These are phyloP conservation scores for Phytophthora pisi DNA, from an alignment of 352 stramenopile species.

Conservation along the genomic window DNA sequence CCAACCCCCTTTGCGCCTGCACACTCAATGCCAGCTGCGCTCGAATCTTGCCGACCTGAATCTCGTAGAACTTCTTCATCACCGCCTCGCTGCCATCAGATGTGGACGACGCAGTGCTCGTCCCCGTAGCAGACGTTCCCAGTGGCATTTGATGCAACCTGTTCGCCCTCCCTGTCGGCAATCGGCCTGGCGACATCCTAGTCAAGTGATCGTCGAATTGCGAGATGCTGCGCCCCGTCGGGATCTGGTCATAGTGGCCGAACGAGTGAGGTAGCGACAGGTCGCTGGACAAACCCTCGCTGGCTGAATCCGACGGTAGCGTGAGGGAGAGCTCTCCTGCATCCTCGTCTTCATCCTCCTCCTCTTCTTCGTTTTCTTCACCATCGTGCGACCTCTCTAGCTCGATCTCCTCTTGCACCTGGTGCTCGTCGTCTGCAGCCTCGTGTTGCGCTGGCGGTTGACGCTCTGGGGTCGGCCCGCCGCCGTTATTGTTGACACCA, in stretches of 20 bases:
- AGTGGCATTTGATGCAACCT: conserved; percentile 20
- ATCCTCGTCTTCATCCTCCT: conserved; percentile 30
- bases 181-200: conserved; percentile 3
- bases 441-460: conserved; percentile 1
- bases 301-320: conserved; percentile 57
- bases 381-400: not conserved
- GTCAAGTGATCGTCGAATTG: conserved; percentile 70
- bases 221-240: conserved; percentile 34
- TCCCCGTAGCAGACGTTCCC: not conserved
- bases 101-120: not conserved
- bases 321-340: conserved; percentile 41
- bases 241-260: conserved; percentile 56
- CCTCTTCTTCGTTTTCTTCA: not conserved
- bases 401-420: conserved; percentile 28
- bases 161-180: conserved; percentile 13
- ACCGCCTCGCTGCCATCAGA: conserved; percentile 34
- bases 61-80: conserved; percentile 86
- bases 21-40: conserved; percentile 54
- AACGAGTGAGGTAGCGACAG: conserved; percentile 75
- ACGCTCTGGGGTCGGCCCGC: not conserved
- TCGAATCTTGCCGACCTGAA: conserved; percentile 79
- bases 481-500: conserved; percentile 1
- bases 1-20: conserved; percentile 52
- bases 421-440: conserved; percentile 22
- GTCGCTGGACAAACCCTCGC: conserved; percentile 73